A percentile compares a stretch with the other conserved stretches of the same genome.
These are phyloP conservation scores for Tolypocladium tropicale DNA, from an alignment of 2,329 filamentous ascomycete genomes.

Conservation along the genomic window DNA sequence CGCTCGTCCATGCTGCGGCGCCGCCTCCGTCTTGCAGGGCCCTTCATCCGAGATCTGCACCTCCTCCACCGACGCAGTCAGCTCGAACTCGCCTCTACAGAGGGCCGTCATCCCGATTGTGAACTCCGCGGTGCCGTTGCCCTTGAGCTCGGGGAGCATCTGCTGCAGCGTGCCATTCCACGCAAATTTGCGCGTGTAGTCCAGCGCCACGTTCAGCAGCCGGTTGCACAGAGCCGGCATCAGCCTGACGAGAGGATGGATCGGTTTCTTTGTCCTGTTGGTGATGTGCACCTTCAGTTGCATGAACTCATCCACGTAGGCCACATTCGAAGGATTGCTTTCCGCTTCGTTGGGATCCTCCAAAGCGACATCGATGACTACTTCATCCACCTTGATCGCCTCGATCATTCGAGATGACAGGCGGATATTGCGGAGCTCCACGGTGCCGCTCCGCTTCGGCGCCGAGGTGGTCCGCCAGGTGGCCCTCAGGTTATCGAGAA, in stretches of 20 bases:
- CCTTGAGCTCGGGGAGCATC: conserved; percentile 51
- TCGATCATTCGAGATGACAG: conserved; percentile 74
- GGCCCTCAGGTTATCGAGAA: conserved; percentile 61
- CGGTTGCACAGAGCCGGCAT: conserved; percentile 69
- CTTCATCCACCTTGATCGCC: conserved; percentile 68
- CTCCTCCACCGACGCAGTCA: conserved; percentile 75
- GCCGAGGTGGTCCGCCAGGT: conserved; percentile 55
- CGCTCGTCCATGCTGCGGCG: conserved; percentile 19
- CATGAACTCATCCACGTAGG: conserved; percentile 46
- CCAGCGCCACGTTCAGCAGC: conserved; percentile 60
- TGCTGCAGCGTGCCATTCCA: conserved; percentile 82
- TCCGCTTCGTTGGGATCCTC: conserved; percentile 17
- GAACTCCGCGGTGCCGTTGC: conserved; percentile 48
- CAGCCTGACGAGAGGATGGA: conserved; percentile 64
- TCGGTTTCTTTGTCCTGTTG: conserved; percentile 59
- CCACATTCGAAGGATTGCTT: conserved; percentile 11
- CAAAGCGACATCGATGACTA: conserved; percentile 56
- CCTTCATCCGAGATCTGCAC: conserved; percentile 42
- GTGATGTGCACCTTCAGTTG: conserved; percentile 60
- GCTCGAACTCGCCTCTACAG: conserved; percentile 72
- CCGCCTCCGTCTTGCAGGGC: conserved; percentile 12
- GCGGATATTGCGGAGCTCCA: conserved; percentile 69
- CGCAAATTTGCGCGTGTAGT: conserved; percentile 70
- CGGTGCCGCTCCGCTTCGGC: conserved; percentile 47
- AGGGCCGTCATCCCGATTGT: conserved; percentile 63